Conservation (phyloP, 306 rosid genomes). For the Cicer pinnatifidum region DNA sequence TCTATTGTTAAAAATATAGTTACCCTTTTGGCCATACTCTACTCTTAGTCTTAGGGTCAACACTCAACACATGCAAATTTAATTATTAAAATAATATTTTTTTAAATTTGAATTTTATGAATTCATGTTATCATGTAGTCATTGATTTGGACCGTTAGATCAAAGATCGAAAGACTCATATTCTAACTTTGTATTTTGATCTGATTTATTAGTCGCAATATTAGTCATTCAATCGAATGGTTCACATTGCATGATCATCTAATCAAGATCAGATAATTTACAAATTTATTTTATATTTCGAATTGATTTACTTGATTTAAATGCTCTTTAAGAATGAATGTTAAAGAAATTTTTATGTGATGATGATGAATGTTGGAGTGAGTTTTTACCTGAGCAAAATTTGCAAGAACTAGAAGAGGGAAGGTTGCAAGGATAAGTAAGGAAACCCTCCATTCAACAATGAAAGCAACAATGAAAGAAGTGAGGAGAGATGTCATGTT, state of each 20-base stretch:
- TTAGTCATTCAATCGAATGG: too few species aligned
- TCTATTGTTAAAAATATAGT: conserved; percentile 25
- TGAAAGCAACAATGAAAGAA: conserved; percentile 95
- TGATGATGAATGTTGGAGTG: not conserved
- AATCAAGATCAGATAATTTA: not conserved
- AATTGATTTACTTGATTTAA: too few species aligned
- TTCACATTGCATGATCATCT: not conserved
- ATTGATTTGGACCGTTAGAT: not conserved
- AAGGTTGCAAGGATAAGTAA: conserved; percentile 86
- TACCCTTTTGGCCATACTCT: conserved; percentile 42
- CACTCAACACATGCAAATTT: conserved; percentile 43
- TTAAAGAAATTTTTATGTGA: not conserved
- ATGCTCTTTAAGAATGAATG: not conserved
- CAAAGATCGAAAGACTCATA: not conserved
- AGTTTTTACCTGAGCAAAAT: conserved; percentile 87
- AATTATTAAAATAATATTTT: not conserved
- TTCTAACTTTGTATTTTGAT: too few species aligned
- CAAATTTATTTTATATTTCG: not conserved
- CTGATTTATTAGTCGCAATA: too few species aligned
- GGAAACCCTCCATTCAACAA: conserved; percentile 98
- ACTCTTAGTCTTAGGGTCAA: conserved; percentile 41
- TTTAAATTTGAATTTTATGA: not conserved
- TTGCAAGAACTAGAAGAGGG: conserved; percentile 94
- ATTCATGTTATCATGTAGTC: not conserved
- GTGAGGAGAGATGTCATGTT: conserved; percentile 98